These are phyloP conservation scores for Lumnitzera littorea DNA, from an alignment of 345 rosid genomes.

Conservation along the genomic window DNA sequence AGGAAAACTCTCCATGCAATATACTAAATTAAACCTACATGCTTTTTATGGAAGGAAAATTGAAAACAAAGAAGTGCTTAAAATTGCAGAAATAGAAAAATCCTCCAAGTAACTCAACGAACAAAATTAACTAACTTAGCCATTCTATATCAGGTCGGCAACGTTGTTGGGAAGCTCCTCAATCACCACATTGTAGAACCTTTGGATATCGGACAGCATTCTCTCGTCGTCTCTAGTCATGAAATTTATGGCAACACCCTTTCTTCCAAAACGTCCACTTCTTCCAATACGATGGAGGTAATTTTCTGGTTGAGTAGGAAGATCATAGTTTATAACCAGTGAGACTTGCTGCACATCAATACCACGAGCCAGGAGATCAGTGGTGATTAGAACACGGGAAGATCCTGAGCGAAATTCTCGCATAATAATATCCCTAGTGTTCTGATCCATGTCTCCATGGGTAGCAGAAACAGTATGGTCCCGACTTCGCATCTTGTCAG, in stretches of 20 bases:
- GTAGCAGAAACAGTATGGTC: conserved; percentile 94
- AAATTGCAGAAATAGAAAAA: conserved; percentile 1
- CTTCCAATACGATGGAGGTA: conserved; percentile 84
- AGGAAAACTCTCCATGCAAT: conserved; percentile 1
- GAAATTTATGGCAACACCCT: conserved; percentile 80
- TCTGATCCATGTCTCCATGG: conserved; percentile 95
- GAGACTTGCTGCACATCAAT: conserved; percentile 94
- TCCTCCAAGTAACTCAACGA: conserved; percentile 24
- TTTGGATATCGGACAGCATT: conserved; percentile 66
- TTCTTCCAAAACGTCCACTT: conserved; percentile 82
- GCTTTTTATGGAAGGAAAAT: too few species aligned
- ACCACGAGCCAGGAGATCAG: conserved; percentile 80
- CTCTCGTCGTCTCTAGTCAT: conserved; percentile 60
- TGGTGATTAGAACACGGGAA: conserved; percentile 79
- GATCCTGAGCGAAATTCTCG: conserved; percentile 82
- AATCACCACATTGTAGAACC: conserved; percentile 51
- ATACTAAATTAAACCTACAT: too few species aligned
- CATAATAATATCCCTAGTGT: conserved; percentile 81
- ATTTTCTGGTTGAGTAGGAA: conserved; percentile 87
- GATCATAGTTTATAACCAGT: conserved; percentile 72
- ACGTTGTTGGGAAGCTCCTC: conserved; percentile 64
- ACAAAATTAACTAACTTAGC: not conserved
- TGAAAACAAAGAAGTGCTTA: too few species aligned
- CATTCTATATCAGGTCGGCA: conserved; percentile 45
- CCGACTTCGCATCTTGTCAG: conserved; percentile 72